Conservation (phyloP, 805 yeast genomes). For the Candida morakotiae region DNA sequence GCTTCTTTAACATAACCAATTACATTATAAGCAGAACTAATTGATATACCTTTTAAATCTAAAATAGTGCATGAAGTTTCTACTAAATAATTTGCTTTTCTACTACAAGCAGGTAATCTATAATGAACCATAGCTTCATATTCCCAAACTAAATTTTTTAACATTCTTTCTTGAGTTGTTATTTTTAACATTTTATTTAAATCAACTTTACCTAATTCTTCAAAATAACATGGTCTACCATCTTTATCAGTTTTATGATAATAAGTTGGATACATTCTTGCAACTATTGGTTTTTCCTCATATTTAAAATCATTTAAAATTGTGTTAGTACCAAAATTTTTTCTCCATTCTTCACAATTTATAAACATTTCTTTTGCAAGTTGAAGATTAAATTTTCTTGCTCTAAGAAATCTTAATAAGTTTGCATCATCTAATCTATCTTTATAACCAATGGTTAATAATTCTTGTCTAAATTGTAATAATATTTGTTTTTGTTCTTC, state of each 20-base stretch:
- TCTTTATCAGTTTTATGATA: constrained; percentile 96
- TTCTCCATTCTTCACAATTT: constrained; percentile 90
- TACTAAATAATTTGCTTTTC: constrained; percentile 69
- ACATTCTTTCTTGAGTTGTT: constrained; percentile 94
- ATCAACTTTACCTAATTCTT: constrained; percentile 89
- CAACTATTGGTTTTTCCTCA: constrained; percentile 88
- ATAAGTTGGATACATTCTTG: constrained; percentile 90
- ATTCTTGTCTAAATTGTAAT: constrained; percentile 51
- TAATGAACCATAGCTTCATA: constrained; percentile 83
- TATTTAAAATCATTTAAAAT: constrained; percentile 85
- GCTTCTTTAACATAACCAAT: constrained; percentile 89
- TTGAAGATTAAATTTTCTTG: constrained; percentile 85
- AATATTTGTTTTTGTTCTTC: constrained; percentile 61
- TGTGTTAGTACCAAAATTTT: constrained; percentile 80
- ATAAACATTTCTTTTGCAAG: constrained; percentile 79
- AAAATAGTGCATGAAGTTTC: constrained; percentile 96
- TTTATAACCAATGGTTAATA: constrained; percentile 63
- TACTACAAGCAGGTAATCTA: constrained; percentile 92
- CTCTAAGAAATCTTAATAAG: constrained; percentile 80
- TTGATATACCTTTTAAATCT: constrained; percentile 91
- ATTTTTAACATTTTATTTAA: constrained; percentile 87
- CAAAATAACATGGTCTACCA: constrained; percentile 94
- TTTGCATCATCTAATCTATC: constrained; percentile 85
- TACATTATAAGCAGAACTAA: constrained; percentile 80
- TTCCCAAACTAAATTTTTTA: constrained; percentile 95